These are phyloP conservation scores for Coleophoma crateriformis DNA, from an alignment of 2,329 filamentous ascomycete species.

Conservation along the genomic window DNA sequence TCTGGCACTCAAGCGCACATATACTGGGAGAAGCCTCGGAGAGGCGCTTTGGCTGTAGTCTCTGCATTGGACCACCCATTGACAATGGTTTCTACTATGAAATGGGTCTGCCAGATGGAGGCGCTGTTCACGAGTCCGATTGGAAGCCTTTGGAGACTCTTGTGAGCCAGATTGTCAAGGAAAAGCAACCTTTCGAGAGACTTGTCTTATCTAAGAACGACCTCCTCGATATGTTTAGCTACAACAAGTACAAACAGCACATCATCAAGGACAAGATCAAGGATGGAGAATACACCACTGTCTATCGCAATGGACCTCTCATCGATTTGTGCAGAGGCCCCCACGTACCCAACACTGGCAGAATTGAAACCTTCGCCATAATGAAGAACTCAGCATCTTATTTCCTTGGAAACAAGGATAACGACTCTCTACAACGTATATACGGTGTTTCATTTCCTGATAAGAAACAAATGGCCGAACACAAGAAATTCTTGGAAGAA, in stretches of 20 bases:
- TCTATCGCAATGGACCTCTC: conserved; percentile 84
- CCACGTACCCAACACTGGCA: conserved; percentile 87
- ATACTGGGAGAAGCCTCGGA: conserved; percentile 94
- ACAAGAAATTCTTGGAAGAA: conserved; percentile 93
- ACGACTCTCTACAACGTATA: conserved; percentile 93
- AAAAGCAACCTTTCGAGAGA: conserved; percentile 92
- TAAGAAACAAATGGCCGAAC: conserved; percentile 89
- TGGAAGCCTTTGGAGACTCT: conserved; percentile 81
- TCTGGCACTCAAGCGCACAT: conserved; percentile 96
- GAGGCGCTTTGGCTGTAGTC: conserved; percentile 80
- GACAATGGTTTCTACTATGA: conserved; percentile 96
- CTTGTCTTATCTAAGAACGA: conserved; percentile 86
- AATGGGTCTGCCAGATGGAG: conserved; percentile 74
- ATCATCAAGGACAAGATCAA: conserved; percentile 92
- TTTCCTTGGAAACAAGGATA: conserved; percentile 88
- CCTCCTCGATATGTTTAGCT: conserved; percentile 90
- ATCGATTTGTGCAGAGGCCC: conserved; percentile 95
- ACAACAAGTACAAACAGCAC: conserved; percentile 98
- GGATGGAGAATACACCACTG: conserved; percentile 85
- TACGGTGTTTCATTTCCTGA: conserved; percentile 95
- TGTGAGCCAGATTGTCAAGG: conserved; percentile 82
- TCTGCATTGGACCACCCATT: conserved; percentile 91
- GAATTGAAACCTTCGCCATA: conserved; percentile 91
- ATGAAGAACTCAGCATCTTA: conserved; percentile 77
- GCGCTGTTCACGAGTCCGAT: conserved; percentile 67